Evolutionary conservation across 345 rosid species (phyloP).

Genomic region (Citrus cavaleriei): DNA sequence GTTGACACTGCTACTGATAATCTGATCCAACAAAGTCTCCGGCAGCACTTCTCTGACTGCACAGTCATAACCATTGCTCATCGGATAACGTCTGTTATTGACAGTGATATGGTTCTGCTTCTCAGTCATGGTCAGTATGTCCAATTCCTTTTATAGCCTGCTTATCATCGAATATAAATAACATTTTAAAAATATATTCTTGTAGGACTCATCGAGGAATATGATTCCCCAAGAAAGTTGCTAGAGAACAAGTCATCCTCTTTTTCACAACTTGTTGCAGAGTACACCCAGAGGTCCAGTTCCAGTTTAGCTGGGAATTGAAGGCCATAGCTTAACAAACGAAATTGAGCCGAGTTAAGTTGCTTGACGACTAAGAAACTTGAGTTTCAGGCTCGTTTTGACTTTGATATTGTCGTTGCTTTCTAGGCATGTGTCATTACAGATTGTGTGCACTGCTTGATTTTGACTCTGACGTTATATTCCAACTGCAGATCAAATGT

Average conservation of each 20-base stretch:
- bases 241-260: conserved; percentile 60
- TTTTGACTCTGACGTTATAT: too few relatives aligned
- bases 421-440: too few relatives aligned
- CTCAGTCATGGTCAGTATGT: conserved; percentile 53
- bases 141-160: not conserved
- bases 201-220: conserved; percentile 68
- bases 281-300: conserved; percentile 57
- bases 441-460: too few relatives aligned
- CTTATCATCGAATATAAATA: not conserved
- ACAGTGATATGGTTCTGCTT: conserved; percentile 81
- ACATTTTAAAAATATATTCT: not conserved
- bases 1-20: conserved; percentile 86
- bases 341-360: not conserved
- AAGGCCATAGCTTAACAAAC: not conserved
- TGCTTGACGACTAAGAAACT: not conserved
- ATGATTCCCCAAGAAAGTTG: conserved; percentile 56
- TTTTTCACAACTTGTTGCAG: conserved; percentile 69
- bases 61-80: conserved; percentile 83
- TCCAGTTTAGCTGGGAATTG: conserved; percentile 16
- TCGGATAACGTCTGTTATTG: conserved; percentile 78
- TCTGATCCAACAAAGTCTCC: conserved; percentile 65
- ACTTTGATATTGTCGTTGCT: too few relatives aligned
- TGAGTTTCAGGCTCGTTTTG: too few relatives aligned
- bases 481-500: too few relatives aligned
- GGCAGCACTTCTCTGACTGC: conserved; percentile 57